Evolutionary conservation across 441 rosid species (phyloP).

Genomic region (Populus hybrid): DNA sequence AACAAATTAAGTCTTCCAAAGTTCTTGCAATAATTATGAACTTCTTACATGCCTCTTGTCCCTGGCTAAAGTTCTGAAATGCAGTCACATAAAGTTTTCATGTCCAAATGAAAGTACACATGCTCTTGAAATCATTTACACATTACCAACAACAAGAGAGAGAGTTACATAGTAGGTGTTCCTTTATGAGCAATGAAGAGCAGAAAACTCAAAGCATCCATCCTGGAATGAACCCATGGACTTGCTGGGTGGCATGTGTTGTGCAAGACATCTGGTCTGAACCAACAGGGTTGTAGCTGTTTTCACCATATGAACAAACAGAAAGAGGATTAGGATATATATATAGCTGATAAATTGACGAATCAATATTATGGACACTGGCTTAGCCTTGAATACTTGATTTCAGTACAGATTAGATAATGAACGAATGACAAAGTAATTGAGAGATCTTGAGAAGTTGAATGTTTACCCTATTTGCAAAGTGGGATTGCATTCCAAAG

Average conservation of each 20-base stretch:
- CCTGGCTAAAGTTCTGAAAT: slow-evolving; percentile 22
- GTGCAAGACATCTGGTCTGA: slow-evolving; percentile 65
- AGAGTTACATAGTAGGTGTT: slow-evolving; percentile 12
- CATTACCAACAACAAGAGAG: slow-evolving; percentile 22
- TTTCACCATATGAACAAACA: not conserved
- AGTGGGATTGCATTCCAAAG: slow-evolving; percentile 85
- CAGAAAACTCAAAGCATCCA: slow-evolving; percentile 77
- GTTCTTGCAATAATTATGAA: slow-evolving; percentile 15
- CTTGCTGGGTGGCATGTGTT: slow-evolving; percentile 56
- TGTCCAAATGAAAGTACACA: slow-evolving; percentile 8
- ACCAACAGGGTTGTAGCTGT: slow-evolving; percentile 50
- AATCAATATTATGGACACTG: not conserved
- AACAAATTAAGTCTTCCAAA: not conserved
- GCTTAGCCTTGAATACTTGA: not conserved
- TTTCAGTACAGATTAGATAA: not conserved
- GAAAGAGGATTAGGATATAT: not conserved
- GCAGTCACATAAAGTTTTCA: slow-evolving; percentile 31
- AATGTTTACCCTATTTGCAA: slow-evolving; percentile 78
- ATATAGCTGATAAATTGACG: not conserved
- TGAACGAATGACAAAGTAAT: not conserved
- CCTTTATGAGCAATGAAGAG: not conserved
- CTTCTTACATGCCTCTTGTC: slow-evolving; percentile 14
- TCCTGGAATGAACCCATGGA: slow-evolving; percentile 83
- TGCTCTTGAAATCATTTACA: slow-evolving; percentile 33
- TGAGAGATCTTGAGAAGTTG: not conserved